Base-by-base conservation (phyloP, 2,329 filamentous ascomycete species). In the Colletotrichum sp. region DNA sequence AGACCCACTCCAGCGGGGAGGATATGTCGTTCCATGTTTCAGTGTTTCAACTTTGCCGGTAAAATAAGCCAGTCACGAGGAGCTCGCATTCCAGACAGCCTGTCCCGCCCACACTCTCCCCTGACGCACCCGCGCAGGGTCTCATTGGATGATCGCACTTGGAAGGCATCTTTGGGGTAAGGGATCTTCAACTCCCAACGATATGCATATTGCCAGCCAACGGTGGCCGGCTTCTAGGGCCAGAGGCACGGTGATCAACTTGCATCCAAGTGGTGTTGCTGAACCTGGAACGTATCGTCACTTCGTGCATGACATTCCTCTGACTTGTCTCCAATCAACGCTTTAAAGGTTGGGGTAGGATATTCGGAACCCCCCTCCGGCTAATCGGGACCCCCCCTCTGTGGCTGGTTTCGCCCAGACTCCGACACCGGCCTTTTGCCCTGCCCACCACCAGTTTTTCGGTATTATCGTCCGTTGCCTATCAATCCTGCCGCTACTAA, bases 21-120 rank as follows among this genome's bases (percentile, higher is more conserved):
- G 59, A 57, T 21, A 30, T 59, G 64, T 76, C 64, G 74, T 76
- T 74, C 71, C 57, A 69, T 69, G 69, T 77, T 76, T 76, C 76
- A 77, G 76, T 64, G 76, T 74, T 76, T 77, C 76, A 76, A 73
- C 69, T 76, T 49, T 63, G 63, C 72, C 36, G 63, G 36, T 64
- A 67, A 57, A 71, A 71, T 16, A n/a, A 65, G 72, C 71, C 72
- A 66, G 52, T 72, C 72, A 72, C 26, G 64, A 39, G 62, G 24
- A 34, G 57, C 65, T 32, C 59, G 39, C 32, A 36, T 64, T 63
- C 70, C 70, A 63, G 73, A 49, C 73, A 44, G 55, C 34, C 28
- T 59, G 32, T 34, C 52, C 70, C 44, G 70, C 60, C 34, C 24
- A 63, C 26, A 24, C 32, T 21, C 39, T 72, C 24, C 44, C 63